Evolutionary conservation across 2,329 filamentous ascomycete species (phyloP), one percentile per base, ranked within the genome.

Genomic region (Monosporascus sp.): DNA sequence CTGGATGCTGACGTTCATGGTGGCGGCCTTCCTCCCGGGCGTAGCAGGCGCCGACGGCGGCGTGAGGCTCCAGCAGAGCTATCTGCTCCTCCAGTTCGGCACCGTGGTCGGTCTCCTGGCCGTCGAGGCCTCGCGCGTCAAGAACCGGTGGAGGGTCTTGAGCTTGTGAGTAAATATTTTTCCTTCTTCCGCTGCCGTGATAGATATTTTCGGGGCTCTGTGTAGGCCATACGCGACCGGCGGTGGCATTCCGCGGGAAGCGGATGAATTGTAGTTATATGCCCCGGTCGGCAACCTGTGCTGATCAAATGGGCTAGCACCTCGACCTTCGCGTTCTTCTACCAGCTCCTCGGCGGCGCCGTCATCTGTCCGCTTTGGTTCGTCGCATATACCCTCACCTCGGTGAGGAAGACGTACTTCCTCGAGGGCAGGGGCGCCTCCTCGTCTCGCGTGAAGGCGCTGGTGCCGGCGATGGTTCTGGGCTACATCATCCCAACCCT

Each of bases 1-100:
- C 47, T 43, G 31, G n/a, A 11, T 20, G 17, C 47, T 52, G 35
- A 35, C 22, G 27, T 20, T 9, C 37, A 25, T 52, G 3, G 51
- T 45, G 6, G 44, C 46, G 15, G 47, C 47, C 4, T 52, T 49
- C 25, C 9, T 49, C 3, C 25, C 46, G 5, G 47, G 37, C 25
- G n/a, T 37, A 9, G 45, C 47, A 6, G 51, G 51, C 8, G 47
- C 38, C 17, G 52, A 52, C 31, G 22, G 15, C 8, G 41, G 27
- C 45, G 24, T 49, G 9, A 37, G 46, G 24, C 52, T 55, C n/a
- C 45, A 49, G 49, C 52, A 55, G 47, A 47, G 45, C 31, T 43
- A 55, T 38, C 51, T 52, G 20, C 46, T 55, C 37, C 45, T 47
- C 46, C 45, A 49, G 38, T 52, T 55, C 47, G 47, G 35, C 39